Evolutionary conservation across 768 basidiomycete genomes (phyloP).

Genomic region (Multifurca ochricompacta): DNA sequence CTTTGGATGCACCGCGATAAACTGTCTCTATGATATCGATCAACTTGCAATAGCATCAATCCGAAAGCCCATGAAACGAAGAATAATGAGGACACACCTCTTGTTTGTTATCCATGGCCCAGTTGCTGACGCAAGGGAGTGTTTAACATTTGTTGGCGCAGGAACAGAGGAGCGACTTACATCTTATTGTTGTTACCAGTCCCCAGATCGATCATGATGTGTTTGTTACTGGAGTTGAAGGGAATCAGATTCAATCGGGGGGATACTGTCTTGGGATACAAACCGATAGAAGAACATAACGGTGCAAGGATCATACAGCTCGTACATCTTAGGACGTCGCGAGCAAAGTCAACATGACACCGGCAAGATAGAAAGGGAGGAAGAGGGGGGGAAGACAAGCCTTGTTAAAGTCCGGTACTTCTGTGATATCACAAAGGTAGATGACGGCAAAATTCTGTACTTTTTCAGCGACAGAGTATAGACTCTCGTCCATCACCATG

Average conservation of each 20-base stretch:
- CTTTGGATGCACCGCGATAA: constrained; percentile 95
- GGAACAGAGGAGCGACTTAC: constrained; percentile 38
- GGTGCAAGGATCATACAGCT: constrained; percentile 93
- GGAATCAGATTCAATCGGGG: neutral
- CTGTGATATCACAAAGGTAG: constrained; percentile 90
- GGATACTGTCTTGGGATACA: neutral
- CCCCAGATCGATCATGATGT: constrained; percentile 99
- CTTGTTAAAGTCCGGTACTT: constrained; percentile 99
- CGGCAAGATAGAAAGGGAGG: neutral
- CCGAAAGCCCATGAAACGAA: neutral
- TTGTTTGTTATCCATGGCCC: constrained; percentile 98
- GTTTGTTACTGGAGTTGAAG: constrained; percentile 67
- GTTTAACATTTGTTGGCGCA: neutral
- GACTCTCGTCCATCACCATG: constrained; percentile 99
- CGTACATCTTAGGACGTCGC: constrained; percentile 73
- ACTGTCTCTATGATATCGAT: constrained; percentile 99
- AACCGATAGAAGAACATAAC: constrained; percentile 99
- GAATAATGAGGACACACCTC: constrained; percentile 49
- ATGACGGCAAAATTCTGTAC: constrained; percentile 99
- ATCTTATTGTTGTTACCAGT: constrained; percentile 99
- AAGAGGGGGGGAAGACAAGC: constrained; percentile 32
- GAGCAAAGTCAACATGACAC: neutral
- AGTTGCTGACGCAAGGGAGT: constrained; percentile 54
- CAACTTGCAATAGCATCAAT: constrained; percentile 41
- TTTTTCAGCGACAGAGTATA: constrained; percentile 87